Conservation (phyloP, 306 rosid genomes). For the Canavalia gladiata region DNA sequence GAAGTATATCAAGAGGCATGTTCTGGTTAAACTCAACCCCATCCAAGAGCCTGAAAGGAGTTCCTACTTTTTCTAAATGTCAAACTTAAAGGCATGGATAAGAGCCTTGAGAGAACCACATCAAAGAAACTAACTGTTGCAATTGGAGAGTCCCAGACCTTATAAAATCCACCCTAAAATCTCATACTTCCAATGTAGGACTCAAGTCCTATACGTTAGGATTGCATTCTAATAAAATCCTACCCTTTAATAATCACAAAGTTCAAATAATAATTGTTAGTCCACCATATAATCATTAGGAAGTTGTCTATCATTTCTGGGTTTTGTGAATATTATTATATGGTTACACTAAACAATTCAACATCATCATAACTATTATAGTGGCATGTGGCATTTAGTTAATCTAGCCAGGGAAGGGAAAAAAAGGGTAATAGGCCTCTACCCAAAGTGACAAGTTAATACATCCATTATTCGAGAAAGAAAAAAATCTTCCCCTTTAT, state of each 20-base stretch:
- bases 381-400: constrained; percentile 5
- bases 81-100: background rate
- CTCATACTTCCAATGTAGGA: too few relatives aligned
- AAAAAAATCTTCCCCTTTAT: background rate
- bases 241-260: constrained; percentile 20
- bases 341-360: background rate
- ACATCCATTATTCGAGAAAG: background rate
- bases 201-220: too few relatives aligned
- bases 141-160: too few relatives aligned
- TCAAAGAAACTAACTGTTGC: too few relatives aligned
- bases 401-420: constrained; percentile 2
- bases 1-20: constrained; percentile 14
- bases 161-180: too few relatives aligned
- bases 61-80: constrained; percentile 14
- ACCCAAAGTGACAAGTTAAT: background rate
- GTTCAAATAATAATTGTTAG: background rate
- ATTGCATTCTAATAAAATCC: background rate
- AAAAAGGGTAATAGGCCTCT: constrained; percentile 1
- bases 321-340: constrained; percentile 11
- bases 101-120: too few relatives aligned
- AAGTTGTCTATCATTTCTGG: background rate
- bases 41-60: constrained; percentile 29
- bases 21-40: constrained; percentile 8
- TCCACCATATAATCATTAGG: background rate
- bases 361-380: background rate